Evolutionary conservation across 345 rosid genomes (phyloP), one percentile per base, ranked within the genome.

Genomic region (Erysimum cheiranthoides): DNA sequence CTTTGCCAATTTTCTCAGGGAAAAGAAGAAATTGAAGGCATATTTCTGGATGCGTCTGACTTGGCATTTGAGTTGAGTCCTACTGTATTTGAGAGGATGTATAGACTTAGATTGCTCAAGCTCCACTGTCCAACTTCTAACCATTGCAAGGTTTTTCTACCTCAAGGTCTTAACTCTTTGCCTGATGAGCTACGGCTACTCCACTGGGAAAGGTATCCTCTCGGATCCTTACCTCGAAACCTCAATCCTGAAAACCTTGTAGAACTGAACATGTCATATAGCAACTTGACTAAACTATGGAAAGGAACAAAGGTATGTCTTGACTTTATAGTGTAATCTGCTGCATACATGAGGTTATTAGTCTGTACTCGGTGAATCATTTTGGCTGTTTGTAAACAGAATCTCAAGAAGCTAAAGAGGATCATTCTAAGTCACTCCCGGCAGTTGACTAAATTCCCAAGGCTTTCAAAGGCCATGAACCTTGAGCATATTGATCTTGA

Each of bases 401-500:
- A 61, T 61, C 74, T 69, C 0, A 40, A 52, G 59, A 76, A 69
- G 51, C 32, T 76, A 34, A 76, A 69, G 51, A 69, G 16, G 58
- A 18, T 76, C 2, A 34, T 31, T 30, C 31, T 76, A 34, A 61
- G 65, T 43, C 75, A 76, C 42, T 76, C 79, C 6, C 47, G 0
- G 11, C 21, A 40, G 12, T 61, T 76, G 30, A 30, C 17, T 21
- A 27, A 54, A 5, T 31, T 76, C 40, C 79, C 49, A 10, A 69
- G 49, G 51, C 58, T 76, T 42, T 42, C 59, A 76, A 53, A 68
- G 51, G 70, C 79, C 2, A 21, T 0, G 49, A 52, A 69, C 57
- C 75, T 76, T 32, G 79, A 69, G 59, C 63, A 61, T 53, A 43
- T 76, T 34, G 79, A 76, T 61, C 65, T 76, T 1, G 79, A 76